Base-by-base conservation (phyloP, 257 asterid genomes). In the Solanum sparsipilum region DNA sequence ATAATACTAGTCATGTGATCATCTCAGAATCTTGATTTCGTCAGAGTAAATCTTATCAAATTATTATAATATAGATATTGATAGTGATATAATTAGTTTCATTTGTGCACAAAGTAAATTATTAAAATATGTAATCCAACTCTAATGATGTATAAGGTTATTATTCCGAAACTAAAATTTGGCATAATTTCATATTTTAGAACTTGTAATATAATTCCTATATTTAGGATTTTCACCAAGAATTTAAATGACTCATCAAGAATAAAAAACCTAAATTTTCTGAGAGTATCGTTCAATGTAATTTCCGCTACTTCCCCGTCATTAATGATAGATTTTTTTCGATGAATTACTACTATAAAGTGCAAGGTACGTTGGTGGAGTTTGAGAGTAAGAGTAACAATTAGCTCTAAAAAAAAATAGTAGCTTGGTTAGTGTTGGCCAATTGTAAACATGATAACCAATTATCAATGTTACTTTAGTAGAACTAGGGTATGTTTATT, bases 21-120 rank as follows among this genome's bases (percentile, higher is more conserved):
- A 91, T 84, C 74, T 86, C 88, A 90, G 84, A 89, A 91, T 92
- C 92, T 46, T 92, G 88, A 86, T 88, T 84, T 90, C 86, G 87
- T 93, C 87, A 41, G 27, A 60, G 86, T 89, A 85, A 87, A 86
- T 75, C 84, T 83, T 74, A 65, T 70, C 36, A 46, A 81, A 48
- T 81, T 52, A 48, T 81, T 44, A 15, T 44, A 87, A 16, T 34
- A 48, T 15, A 46, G 18, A 46, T 29, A 29, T 18, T 27, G 68
- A 81, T 46, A 16, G 41, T 46, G 85, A 46, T 44, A 8, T 36
- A 46, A 81, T 81, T 27, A 46, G 13, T 46, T 46, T 46, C 27
- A 48, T 81, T 44, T 46, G 4, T 81, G 68, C 8, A 81, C 39
- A 46, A 81, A 3, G 29, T 29, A 81, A 41, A 41, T 44, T 7